Evolutionary conservation across 2,329 filamentous ascomycete species (phyloP), one percentile per base, ranked within the genome.

Genomic region (Nannizziopsis arthrosporioides): DNA sequence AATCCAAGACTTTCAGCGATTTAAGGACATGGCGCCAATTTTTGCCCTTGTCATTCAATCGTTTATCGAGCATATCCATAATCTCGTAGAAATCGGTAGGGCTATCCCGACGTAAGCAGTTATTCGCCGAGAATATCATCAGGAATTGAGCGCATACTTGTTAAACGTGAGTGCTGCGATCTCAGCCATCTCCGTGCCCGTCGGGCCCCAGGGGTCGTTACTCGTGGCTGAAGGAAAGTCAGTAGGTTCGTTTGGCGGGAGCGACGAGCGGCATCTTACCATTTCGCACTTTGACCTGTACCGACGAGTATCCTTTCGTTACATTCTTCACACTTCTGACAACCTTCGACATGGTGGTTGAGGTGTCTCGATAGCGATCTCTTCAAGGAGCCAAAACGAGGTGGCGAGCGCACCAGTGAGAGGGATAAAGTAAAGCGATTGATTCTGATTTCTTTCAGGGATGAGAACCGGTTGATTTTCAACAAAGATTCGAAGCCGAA

Each of bases 41-140:
- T 76, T 96, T 98, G 63, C 92, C 92, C 69, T 98, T 96, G 69
- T 98, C 92, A 61, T 98, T 98, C 61, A 98, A 73, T 57, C 92
- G 84, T 74, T 96, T 96, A 70, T 98, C 92, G 57, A 98, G 75
- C 87, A 98, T 98, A 67, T 98, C 92, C 83, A 98, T 94, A 61
- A 98, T 95, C 66, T 98, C 90, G 72, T 94, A 94, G 72, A 98
- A 98, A 66, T 96, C 92, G 68, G 84, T 90, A 32, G 88, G 89
- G 63, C 90, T 94, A 58, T 50, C 49, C 36, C 19, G 12, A 18
- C 36, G 35, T 42, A 5, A 49, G 57, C 51, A 37, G 51, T 36
- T 18, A 36, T 39, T 35, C 22, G 35, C n/a, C 11, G 18, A 8
- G 8, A 1, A 38, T 34, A 36, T 5, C 17, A 38, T 22, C 17